Percentiles rank a stretch among this genome's conserved stretches.
These are phyloP conservation scores for Ephemerocybe angulata DNA, from an alignment of 768 basidiomycete species.

Conservation along the genomic window DNA sequence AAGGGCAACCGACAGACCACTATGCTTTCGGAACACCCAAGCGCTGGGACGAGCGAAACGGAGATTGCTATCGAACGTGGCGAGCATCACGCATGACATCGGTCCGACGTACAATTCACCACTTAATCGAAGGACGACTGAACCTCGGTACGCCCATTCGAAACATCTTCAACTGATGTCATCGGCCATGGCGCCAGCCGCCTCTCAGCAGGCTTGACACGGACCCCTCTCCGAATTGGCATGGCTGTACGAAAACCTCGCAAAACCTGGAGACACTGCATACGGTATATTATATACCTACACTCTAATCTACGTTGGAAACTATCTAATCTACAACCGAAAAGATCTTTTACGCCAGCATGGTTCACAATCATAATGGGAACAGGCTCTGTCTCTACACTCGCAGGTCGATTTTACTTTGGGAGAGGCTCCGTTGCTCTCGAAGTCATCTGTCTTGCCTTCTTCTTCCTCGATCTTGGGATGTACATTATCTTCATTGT, in stretches of 20 bases:
- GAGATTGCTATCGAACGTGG: neutral
- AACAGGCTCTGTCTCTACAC: constrained; percentile 46
- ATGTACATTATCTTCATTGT: constrained; percentile 50
- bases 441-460: constrained; percentile 23
- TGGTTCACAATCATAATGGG: constrained; percentile 28
- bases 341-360: constrained; percentile 15
- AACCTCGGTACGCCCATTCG: neutral
- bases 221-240: neutral
- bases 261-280: constrained; percentile 10
- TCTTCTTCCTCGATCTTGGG: constrained; percentile 57
- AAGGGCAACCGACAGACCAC: neutral
- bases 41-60: neutral
- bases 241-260: neutral
- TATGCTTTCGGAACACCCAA: neutral
- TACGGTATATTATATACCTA: constrained; percentile 7
- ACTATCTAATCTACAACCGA: neutral
- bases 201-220: neutral
- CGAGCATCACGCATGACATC: neutral
- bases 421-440: constrained; percentile 36
- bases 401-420: constrained; percentile 58
- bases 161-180: neutral
- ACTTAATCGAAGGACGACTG: too few species aligned
- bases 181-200: neutral
- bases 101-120: too few species aligned
- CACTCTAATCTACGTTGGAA: neutral